phyloP scores from a whole-genome alignment of 768 basidiomycete species.

The Rhodotorula babjevae region DNA sequence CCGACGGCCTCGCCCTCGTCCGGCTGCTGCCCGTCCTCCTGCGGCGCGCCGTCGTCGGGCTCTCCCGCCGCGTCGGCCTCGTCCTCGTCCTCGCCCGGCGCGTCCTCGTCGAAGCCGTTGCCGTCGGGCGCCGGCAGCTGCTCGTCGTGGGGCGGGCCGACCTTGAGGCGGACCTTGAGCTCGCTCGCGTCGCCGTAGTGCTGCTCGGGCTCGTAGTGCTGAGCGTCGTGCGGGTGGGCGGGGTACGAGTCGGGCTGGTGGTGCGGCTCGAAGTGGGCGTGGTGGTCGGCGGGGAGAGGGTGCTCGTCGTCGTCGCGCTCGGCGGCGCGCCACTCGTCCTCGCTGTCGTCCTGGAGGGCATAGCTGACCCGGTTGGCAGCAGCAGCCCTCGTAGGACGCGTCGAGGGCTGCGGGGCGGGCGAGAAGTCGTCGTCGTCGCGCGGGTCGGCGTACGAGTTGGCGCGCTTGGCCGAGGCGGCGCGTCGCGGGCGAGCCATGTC shows the following conservation, averaged over 20 bases:
- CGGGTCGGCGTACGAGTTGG: not conserved
- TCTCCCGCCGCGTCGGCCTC: slow-evolving; percentile 6
- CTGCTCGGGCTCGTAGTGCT: not conserved
- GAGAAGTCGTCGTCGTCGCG: not conserved
- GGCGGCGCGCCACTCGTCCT: not conserved
- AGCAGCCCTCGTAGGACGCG: not conserved
- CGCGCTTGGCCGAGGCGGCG: not conserved
- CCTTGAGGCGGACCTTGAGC: not conserved
- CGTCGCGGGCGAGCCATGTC: not conserved
- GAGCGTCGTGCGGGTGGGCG: not conserved
- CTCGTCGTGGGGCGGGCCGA: not conserved
- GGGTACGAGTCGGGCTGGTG: not conserved
- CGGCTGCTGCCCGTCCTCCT: not conserved
- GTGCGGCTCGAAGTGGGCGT: slow-evolving; percentile 2
- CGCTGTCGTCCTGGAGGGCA: not conserved
- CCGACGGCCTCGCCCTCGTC: not conserved
- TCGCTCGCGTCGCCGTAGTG: not conserved
- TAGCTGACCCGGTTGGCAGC: not conserved
- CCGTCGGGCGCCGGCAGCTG: not conserved
- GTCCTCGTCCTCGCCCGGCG: slow-evolving; percentile 3
- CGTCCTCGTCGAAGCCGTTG: not conserved
- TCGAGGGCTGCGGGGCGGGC: not conserved
- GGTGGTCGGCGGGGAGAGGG: not conserved
- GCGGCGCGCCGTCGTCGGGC: not conserved
- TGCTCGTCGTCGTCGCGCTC: not conserved